Conservation (phyloP, 805 yeast genomes). For the Candida schatavii region DNA sequence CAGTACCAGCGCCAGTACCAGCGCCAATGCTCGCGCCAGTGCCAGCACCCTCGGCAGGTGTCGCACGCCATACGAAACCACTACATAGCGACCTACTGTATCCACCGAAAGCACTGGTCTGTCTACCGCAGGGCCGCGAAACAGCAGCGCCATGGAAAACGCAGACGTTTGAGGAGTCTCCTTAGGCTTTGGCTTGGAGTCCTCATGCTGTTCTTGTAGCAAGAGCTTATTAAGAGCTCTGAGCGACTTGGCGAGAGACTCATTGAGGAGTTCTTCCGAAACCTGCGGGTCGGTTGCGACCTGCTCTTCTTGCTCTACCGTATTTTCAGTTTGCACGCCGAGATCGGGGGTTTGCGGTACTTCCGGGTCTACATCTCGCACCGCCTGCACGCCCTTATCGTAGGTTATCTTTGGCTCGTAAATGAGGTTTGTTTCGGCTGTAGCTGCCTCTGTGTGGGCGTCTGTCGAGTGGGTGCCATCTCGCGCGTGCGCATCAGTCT, state of each 20-base stretch:
- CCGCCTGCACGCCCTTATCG: constrained; percentile 24
- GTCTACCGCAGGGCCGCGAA: not conserved
- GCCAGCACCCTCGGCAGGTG: not conserved
- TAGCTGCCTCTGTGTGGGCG: not conserved
- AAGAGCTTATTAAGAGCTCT: constrained; percentile 20
- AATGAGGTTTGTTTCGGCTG: constrained; percentile 6
- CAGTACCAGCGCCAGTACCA: not conserved
- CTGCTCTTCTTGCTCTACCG: not conserved
- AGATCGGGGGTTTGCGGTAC: not conserved
- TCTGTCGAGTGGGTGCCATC: not conserved
- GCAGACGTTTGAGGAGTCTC: not conserved
- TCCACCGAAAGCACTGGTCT: constrained; percentile 25
- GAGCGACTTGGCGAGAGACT: constrained; percentile 19
- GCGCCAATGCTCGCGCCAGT: not conserved
- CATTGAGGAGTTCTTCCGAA: constrained; percentile 14
- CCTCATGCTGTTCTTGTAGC: constrained; percentile 7
- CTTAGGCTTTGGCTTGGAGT: not conserved
- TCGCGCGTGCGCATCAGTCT: constrained; percentile 17
- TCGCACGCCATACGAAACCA: constrained; percentile 12
- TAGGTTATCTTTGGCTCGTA: constrained; percentile 8
- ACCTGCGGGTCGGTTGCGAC: not conserved
- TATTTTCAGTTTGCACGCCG: not conserved
- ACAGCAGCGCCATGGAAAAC: not conserved
- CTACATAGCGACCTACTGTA: constrained; percentile 29
- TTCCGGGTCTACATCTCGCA: not conserved